Base-by-base conservation (phyloP, 1,139 yeast genomes). In the Lodderomyces jiufengensis region DNA sequence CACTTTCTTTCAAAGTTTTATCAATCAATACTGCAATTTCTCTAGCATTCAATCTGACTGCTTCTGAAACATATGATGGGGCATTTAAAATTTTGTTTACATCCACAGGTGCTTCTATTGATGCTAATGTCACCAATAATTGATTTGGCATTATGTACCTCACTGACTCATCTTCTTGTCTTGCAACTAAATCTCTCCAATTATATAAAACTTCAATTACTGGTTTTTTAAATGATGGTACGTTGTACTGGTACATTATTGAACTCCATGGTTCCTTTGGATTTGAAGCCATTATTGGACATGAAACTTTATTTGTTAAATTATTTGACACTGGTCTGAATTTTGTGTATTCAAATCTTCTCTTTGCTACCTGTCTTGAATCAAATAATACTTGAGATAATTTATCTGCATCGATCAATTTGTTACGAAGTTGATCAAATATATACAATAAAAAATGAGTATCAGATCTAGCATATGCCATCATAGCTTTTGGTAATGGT, bases 391-490 rank as follows among this genome's bases (percentile, higher is more conserved):
- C 97, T n/a, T 67, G 65, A 33, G 51, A 49, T 13, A 61, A 37
- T 36, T 49, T 55, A 9, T 50, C 55, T 7, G 44, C 38, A 9
- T 71, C 76, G 5, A 84, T 52, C 27, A 92, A 64, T 51, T 73
- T 70, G 47, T 83, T 83, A 43, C 79, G 78, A 56, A 92, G 61
- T 46, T 77, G 78, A 51, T 88, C 95, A 57, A 70, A 94, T 15
- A 92, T 84, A 54, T 84, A 78, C 29, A 92, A 68, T 39, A 92
- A 61, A 51, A 88, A 92, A 56, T 92, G 99, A 0, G 98, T 92
- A 60, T 92, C 99, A 0, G 97, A 85, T 47, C 95, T 74, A 0
- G 99, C 99, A 58, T 92, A 92, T 14, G 84, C 77, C 44, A 71
- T 59, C 94, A 92, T 84, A 27, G 87, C 80, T 10, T 67, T 58